Conservation (phyloP, 768 basidiomycete genomes). For the Tylopilus sp. region DNA sequence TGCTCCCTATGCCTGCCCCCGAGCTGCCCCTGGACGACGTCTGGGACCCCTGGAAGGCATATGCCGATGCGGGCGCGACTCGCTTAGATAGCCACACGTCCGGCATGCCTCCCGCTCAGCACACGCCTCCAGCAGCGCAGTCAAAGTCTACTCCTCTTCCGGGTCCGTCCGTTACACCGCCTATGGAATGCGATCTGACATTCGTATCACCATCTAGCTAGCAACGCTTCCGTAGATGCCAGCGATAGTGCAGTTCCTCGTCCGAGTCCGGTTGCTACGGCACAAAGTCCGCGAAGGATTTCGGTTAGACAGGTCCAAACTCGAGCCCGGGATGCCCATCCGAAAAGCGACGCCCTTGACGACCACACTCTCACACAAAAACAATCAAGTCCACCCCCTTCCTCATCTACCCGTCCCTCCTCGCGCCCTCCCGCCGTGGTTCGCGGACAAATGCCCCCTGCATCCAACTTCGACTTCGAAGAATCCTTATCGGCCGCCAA, state of each 20-base stretch:
- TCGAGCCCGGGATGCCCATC: neutral
- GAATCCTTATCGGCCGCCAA: conserved; percentile 29
- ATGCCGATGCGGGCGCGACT: neutral
- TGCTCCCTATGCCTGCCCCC: neutral
- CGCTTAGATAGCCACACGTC: conserved; percentile 1
- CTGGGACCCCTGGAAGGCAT: conserved; percentile 27
- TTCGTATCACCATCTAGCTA: conserved; percentile 1
- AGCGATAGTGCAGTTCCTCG: neutral
- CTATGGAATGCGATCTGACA: neutral
- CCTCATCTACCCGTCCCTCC: neutral
- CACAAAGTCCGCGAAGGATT: conserved; percentile 3
- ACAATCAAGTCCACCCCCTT: neutral
- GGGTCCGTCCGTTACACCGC: conserved; percentile 15
- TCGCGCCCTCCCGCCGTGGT: conserved; percentile 17
- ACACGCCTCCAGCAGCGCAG: neutral
- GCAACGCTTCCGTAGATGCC: conserved; percentile 1
- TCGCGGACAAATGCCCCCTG: conserved; percentile 19
- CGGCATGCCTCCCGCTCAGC: neutral
- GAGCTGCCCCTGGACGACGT: conserved; percentile 1
- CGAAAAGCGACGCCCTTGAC: conserved; percentile 14
- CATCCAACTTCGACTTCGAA: conserved; percentile 26
- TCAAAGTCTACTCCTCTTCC: neutral
- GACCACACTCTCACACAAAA: conserved; percentile 11
- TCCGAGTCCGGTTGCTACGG: conserved; percentile 21
- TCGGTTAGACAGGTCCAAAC: conserved; percentile 5